Base-by-base conservation (phyloP, 1,284 basidiomycete genomes). In the Inonotus hispidus region DNA sequence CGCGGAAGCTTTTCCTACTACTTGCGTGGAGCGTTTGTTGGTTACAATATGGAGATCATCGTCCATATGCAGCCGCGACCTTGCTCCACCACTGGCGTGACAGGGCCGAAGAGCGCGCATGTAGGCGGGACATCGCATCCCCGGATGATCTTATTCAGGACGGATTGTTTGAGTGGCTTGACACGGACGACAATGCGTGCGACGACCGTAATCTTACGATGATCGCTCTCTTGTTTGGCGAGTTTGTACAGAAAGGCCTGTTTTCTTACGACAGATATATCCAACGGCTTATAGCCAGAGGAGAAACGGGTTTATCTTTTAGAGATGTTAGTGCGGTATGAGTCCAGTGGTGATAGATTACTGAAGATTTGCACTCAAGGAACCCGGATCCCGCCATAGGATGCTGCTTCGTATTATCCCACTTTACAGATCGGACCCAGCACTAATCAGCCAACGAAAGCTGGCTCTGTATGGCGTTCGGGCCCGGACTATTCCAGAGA, bases 251-350 rank as follows among this genome's bases (percentile, higher is more conserved):
- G 67, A 75, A 80, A 27, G 86, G 84, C 2, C 71, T 94, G 21
- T 95, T 96, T 71, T 91, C 88, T 1, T 96, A 93, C 68, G 79
- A 85, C n/a, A 79, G 81, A 45, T 97, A 95, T 69, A 81, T 96
- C 32, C 91, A 94, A 68, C 82, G 90, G 27, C 79, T 97, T 23
- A 87, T 95, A 59, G 91, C 93, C 1, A 81, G 91, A 25, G 90
- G 92, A 6, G 90, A 92, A 68, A 68, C 71, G 0, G 87, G 84
- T 5, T 70, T 90, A 52, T 79, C 79, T 2, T 77, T 73, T 64
- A 71, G 71, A n/a, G 79, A 84, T 70, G 86, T 85, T 64, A 32
- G 76, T 50, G 37, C 38, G 27, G 47, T 16, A 27, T 23, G 43
- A 19, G 0, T 59, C n/a, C 7, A 27, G 45, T 25, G n/a, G 65